Percentiles rank a stretch among this genome's conserved stretches.
Evolutionary conservation across 192 early-diverging fungal genomes (phyloP).

Genomic region (Umbelopsis sp.): DNA sequence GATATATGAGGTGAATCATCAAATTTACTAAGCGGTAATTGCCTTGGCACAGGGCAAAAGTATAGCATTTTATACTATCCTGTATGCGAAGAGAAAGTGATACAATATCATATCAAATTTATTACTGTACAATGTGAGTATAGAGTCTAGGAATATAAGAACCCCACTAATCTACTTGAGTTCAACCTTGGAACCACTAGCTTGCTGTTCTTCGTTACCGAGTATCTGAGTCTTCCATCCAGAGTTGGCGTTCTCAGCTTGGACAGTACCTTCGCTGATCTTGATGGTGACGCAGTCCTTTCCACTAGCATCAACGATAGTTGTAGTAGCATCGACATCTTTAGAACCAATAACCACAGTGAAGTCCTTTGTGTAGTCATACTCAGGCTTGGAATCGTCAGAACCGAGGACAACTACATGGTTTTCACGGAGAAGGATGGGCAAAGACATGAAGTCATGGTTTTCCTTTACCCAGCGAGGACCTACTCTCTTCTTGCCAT

Average conservation of each 20-base stretch:
- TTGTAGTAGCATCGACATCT: background rate
- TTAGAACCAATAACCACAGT: conserved; percentile 11
- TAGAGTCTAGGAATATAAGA: background rate
- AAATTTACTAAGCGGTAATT: too few relatives aligned
- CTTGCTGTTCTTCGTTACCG: background rate
- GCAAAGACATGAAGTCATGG: conserved; percentile 8
- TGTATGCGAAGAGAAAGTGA: too few relatives aligned
- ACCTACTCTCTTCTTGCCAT: conserved; percentile 17
- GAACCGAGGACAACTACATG: conserved; percentile 11
- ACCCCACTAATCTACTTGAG: background rate
- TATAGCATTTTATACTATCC: too few relatives aligned
- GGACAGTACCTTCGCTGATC: background rate
- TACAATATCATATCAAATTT: too few relatives aligned
- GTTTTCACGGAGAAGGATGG: conserved; percentile 12
- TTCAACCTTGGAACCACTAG: conserved; percentile 7
- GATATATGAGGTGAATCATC: too few relatives aligned
- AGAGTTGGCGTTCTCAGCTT: conserved; percentile 2
- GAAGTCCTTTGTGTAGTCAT: conserved; percentile 9
- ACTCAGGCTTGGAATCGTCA: conserved; percentile 9
- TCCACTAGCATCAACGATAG: conserved; percentile 7
- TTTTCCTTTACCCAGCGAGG: conserved; percentile 12
- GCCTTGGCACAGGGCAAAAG: too few relatives aligned
- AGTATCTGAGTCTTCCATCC: conserved; percentile 5
- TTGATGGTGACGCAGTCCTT: background rate
- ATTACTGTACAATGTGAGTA: too few relatives aligned